Percentiles rank a stretch among this genome's conserved stretches.
These are phyloP conservation scores for Phialophora chinensis DNA, from an alignment of 2,329 filamentous ascomycete genomes.

Conservation along the genomic window DNA sequence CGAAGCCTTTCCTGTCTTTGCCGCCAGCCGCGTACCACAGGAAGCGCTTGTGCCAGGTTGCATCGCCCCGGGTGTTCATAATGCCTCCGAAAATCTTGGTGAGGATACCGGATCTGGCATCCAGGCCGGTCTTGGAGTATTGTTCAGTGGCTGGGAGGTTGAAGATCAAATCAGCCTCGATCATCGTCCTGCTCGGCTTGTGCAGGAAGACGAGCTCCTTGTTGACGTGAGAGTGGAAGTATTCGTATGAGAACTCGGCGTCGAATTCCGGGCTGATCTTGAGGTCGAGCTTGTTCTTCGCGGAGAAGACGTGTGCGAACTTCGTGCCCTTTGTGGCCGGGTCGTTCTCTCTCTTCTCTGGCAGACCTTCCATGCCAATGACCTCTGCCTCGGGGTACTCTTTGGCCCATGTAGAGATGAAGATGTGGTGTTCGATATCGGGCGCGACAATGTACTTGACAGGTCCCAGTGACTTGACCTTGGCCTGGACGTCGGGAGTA, in stretches of 20 bases:
- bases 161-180: constrained; percentile 90
- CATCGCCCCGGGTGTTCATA: constrained; percentile 65
- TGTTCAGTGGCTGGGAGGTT: constrained; percentile 89
- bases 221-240: constrained; percentile 78
- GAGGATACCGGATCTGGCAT: constrained; percentile 58
- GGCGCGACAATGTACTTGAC: constrained; percentile 85
- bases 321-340: constrained; percentile 61
- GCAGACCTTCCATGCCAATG: constrained; percentile 80
- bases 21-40: constrained; percentile 75
- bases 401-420: constrained; percentile 81
- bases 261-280: constrained; percentile 80
- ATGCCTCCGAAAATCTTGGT: constrained; percentile 64
- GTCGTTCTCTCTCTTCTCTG: constrained; percentile 75
- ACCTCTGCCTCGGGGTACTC: constrained; percentile 80
- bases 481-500: constrained; percentile 72
- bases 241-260: constrained; percentile 83
- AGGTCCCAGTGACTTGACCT: constrained; percentile 65
- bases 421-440: constrained; percentile 95
- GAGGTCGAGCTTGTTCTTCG: constrained; percentile 55
- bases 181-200: constrained; percentile 76
- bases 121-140: constrained; percentile 66
- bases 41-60: constrained; percentile 79
- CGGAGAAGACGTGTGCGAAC: constrained; percentile 72
- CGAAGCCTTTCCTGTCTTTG: constrained; percentile 71
- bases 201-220: constrained; percentile 88